Base-by-base conservation (phyloP, 805 yeast genomes). In the Wickerhamomyces bovis region DNA sequence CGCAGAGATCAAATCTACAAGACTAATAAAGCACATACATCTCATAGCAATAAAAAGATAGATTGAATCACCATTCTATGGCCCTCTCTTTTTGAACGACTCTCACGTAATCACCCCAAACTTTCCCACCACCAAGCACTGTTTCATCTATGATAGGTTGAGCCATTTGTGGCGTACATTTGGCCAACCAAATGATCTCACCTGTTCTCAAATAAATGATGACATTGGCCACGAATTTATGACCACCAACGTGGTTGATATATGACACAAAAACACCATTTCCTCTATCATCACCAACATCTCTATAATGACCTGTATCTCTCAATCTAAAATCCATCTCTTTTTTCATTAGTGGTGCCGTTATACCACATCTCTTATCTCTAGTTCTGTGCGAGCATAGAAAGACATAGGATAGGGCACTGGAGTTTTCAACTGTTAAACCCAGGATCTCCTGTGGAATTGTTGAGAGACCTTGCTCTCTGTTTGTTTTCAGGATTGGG, bases 181-280 rank as follows among this genome's bases (percentile, higher is more conserved):
- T 75, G 1, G 95, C 99, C 60, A 88, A 69, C 97, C 97, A 89
- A 25, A 89, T 77, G 48, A 83, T 81, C 53, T 86, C 85, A 6
- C 94, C 95, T 11, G 77, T 57, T 52, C 75, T 80, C 53, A 81
- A 67, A 61, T 89, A 89, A 15, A 92, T 77, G 44, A 89, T 73
- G 3, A 88, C 85, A 63, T 92, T 92, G 2, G 97, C 97, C 1
- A 94, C 89, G 65, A 72, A 94, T 64, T 94, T 94, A 67, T 92
- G 99, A 6, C 98, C 98, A 7, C 99, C 99, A 23, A 92, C 85
- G 64, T 92, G 99, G 58, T 87, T 89, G 26, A 85, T 76, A 55
- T 64, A 89, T 2, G 76, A 70, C 2, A 89, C 88, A 6, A 70
- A 68, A 1, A 84, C 87, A 7, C 97, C 98, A 28, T 74, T 81